A percentile compares a stretch with the other conserved stretches of the same genome.
phyloP scores from a whole-genome alignment of 192 early-diverging fungal species.

The Umbelopsis vinacea region DNA sequence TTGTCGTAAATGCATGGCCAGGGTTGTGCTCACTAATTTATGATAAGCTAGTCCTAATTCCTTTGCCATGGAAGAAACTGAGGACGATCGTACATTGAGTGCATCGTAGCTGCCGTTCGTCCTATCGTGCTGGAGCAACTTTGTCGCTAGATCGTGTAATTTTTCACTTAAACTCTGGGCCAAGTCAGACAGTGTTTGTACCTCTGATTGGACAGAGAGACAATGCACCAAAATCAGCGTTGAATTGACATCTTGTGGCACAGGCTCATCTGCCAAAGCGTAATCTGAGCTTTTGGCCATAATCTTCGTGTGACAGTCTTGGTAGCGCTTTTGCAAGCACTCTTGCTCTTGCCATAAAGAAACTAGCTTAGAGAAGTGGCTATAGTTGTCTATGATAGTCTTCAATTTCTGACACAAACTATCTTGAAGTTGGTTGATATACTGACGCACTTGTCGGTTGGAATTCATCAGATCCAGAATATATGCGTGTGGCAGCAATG shows the following conservation, averaged over 20 bases:
- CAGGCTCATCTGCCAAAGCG: not conserved
- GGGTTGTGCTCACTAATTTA: not conserved
- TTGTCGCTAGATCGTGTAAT: not conserved
- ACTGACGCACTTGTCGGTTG: not conserved
- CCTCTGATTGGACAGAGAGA: not conserved
- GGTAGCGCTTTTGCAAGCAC: not conserved
- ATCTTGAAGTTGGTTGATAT: constrained; percentile 2
- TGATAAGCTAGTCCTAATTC: not conserved
- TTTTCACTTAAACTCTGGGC: not conserved
- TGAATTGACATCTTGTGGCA: not conserved
- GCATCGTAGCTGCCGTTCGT: not conserved
- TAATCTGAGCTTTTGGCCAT: not conserved
- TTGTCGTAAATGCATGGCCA: not conserved
- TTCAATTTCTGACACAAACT: not conserved
- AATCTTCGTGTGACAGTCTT: not conserved
- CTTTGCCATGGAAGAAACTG: not conserved
- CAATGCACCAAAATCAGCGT: not conserved
- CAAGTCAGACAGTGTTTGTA: not conserved
- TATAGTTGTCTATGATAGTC: not conserved
- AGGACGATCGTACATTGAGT: not conserved
- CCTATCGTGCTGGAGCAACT: not conserved
- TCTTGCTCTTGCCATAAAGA: not conserved
- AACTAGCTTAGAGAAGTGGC: not conserved
- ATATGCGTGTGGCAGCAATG: not conserved
- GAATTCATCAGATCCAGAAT: not conserved